Percentiles rank a stretch among this genome's conserved stretches.
phyloP scores from a whole-genome alignment of 2,329 filamentous ascomycete species.

The Fusarium keratoplasticum region DNA sequence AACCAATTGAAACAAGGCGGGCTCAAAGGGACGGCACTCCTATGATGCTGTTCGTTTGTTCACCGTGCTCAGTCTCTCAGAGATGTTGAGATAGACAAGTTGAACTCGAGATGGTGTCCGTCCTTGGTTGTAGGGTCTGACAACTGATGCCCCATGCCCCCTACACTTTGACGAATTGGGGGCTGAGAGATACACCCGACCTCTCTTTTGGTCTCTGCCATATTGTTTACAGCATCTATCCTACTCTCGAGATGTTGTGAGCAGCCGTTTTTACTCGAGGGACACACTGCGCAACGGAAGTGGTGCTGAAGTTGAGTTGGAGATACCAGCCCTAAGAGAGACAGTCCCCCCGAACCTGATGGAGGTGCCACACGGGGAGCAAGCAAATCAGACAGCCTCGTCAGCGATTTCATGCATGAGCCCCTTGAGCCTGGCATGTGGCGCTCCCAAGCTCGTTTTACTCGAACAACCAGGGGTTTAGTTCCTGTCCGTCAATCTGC shows the following conservation, averaged over 20 bases:
- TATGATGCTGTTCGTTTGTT: slow-evolving; percentile 3
- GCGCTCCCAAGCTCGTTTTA: slow-evolving; percentile 13
- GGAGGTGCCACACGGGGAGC: slow-evolving; percentile 13
- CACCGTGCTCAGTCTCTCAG: neutral
- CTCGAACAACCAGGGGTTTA: slow-evolving; percentile 13
- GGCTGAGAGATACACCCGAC: slow-evolving; percentile 1
- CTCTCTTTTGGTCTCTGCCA: slow-evolving; percentile 6
- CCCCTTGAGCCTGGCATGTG: slow-evolving; percentile 15
- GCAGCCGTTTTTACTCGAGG: neutral
- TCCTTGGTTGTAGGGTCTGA: neutral
- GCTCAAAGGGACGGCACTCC: slow-evolving; percentile 27
- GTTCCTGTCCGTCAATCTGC: slow-evolving; percentile 1
- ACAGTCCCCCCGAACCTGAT: neutral
- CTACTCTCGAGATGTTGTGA: neutral
- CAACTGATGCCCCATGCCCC: slow-evolving; percentile 2
- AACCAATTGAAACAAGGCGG: slow-evolving; percentile 34
- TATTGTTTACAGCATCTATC: slow-evolving; percentile 1
- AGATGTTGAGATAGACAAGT: slow-evolving; percentile 14
- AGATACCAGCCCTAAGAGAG: slow-evolving; percentile 8
- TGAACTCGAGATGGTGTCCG: slow-evolving; percentile 11
- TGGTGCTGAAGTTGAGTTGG: neutral
- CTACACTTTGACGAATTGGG: neutral
- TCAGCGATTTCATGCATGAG: slow-evolving; percentile 19
- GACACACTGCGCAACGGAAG: neutral
- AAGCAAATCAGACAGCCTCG: slow-evolving; percentile 13